phyloP scores from a whole-genome alignment of 176 grass and related monocot genomes.

The Aegilops sharonensis region DNA sequence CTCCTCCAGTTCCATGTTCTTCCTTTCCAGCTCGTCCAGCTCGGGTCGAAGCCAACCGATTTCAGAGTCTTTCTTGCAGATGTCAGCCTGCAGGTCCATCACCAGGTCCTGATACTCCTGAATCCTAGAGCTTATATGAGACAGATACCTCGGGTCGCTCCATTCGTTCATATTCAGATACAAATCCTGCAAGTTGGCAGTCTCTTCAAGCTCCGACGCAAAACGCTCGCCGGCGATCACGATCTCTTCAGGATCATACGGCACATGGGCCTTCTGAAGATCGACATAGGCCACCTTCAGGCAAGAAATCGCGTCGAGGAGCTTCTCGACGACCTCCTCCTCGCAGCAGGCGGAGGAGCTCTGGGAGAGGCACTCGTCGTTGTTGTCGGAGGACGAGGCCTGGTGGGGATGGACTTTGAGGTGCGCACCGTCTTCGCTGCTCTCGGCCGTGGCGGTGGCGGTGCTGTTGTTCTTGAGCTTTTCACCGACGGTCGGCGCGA shows the following conservation, averaged over 20 bases:
- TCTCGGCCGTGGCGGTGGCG: conserved; percentile 17
- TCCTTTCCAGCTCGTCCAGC: conserved; percentile 46
- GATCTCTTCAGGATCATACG: conserved; percentile 58
- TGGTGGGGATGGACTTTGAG: conserved; percentile 54
- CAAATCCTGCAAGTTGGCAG: conserved; percentile 49
- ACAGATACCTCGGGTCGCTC: conserved; percentile 40
- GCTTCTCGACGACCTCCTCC: conserved; percentile 47
- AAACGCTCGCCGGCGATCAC: conserved; percentile 42
- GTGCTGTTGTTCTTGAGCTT: conserved; percentile 39
- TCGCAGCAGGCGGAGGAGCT: conserved; percentile 34
- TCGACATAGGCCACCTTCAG: conserved; percentile 74
- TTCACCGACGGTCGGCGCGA: conserved; percentile 18
- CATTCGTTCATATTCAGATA: conserved; percentile 42
- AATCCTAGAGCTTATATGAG: conserved; percentile 34
- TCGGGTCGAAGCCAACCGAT: conserved; percentile 49
- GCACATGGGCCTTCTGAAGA: conserved; percentile 58
- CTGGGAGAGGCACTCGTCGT: conserved; percentile 2
- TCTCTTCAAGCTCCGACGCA: conserved; percentile 48
- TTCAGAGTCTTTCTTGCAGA: conserved; percentile 68
- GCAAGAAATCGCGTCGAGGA: conserved; percentile 57
- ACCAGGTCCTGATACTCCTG: conserved; percentile 51
- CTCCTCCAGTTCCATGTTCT: conserved; percentile 44
- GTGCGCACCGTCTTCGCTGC: conserved; percentile 31
- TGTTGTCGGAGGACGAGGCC: background rate
- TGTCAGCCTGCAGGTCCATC: conserved; percentile 53